Conservation (phyloP, 1,139 yeast genomes). For the Blastobotrys arbuscula region DNA sequence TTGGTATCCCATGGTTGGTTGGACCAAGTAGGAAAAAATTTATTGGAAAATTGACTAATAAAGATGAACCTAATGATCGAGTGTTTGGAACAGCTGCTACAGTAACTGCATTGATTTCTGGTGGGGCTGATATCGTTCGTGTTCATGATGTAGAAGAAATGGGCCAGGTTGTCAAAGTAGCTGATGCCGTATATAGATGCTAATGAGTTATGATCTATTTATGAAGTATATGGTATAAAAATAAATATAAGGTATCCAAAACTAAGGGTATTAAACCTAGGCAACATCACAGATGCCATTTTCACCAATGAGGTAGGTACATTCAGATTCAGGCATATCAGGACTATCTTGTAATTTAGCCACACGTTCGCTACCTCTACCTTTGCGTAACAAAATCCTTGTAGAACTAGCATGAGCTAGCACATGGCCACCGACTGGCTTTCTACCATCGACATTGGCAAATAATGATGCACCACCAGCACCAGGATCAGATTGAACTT, state of each 20-base stretch:
- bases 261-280: no score
- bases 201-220: no score
- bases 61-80: conserved; percentile 48
- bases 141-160: conserved; percentile 80
- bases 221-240: no score
- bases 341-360: conserved; percentile 59
- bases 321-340: conserved; percentile 55
- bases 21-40: conserved; percentile 90
- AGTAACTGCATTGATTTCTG: conserved; percentile 66
- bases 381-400: conserved; percentile 48
- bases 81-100: conserved; percentile 74
- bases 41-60: conserved; percentile 62
- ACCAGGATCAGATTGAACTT: conserved; percentile 65
- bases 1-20: conserved; percentile 57
- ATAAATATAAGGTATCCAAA: no score
- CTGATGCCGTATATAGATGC: conserved; percentile 69
- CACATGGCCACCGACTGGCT: conserved; percentile 63
- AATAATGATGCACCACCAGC: conserved; percentile 49
- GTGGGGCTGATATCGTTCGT: conserved; percentile 73
- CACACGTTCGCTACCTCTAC: conserved; percentile 61
- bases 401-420: conserved; percentile 63
- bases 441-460: conserved; percentile 60
- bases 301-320: conserved; percentile 48
- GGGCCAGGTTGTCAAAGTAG: conserved; percentile 56
- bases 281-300: conserved; percentile 49